Evolutionary conservation across 257 asterid species (phyloP), one percentile per base, ranked within the genome.

Genomic region (Solanum lycopersicoides): DNA sequence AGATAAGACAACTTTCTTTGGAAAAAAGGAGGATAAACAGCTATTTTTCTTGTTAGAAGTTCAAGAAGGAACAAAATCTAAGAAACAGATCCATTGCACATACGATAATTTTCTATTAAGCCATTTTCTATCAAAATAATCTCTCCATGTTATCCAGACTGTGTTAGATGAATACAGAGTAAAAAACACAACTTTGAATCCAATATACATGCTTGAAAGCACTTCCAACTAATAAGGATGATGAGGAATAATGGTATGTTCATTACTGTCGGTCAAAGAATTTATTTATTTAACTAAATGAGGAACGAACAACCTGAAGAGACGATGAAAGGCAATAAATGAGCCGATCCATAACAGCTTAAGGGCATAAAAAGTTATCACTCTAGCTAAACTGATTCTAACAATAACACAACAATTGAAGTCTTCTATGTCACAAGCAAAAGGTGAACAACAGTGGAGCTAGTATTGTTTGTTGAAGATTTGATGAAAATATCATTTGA

Each of bases 51-150:
- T 50, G 12, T 82, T 18, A 50, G 16, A 47, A 79, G 66, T 79
- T 50, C 42, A 45, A 79, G 42, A 47, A 79, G 42, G 84, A 79
- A 25, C 63, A 45, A 79, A 28, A 79, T 45, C 66, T 16, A 28
- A 18, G 16, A 30, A 87, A 84, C 87, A 73, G 74, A 89, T 68
- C 50, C 65, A 53, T 56, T 47, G 86, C 76, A n/a, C 85, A 86
- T 56, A 74, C 15, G 0, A 50, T 50, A 50, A 30, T 82, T 82
- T 50, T 82, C 85, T 18, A 50, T 30, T 5, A 16, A 47, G 68
- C 44, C 41, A 82, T 80, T 80, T 28, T 50, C 60, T 18, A 50
- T 82, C 69, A 82, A 82, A 50, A 50, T 79, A 30, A 50, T 80
- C 65, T 47, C 44, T 47, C 84, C 68, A 47, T 65, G 1, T 18